Base-by-base conservation (phyloP, 331 rosid genomes). In the Stylosanthes scabra region DNA sequence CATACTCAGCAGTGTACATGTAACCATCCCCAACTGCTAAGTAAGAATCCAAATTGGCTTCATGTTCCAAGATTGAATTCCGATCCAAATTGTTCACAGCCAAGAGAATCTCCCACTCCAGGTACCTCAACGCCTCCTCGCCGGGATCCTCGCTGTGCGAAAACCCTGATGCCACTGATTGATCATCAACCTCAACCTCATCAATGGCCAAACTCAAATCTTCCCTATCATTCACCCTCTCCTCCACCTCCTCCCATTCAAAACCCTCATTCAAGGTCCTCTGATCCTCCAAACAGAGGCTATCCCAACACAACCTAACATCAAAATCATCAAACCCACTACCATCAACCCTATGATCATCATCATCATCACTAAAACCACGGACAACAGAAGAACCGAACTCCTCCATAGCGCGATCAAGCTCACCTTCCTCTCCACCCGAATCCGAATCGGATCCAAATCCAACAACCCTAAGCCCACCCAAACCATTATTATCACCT, bases 21-120 rank as follows among this genome's bases (percentile, higher is more conserved):
- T 78, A 77, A 60, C 80, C 88, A 52, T 88, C 97, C 13, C 57
- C 85, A 16, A 78, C 80, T 2, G 87, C 75, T 14, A 85, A 47
- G 51, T 68, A 82, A 16, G 78, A 69, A 80, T 78, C 88, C 2
- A 60, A 75, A 71, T 76, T 79, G 0, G 66, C 51, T 47, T 86
- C 92, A 13, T 63, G 67, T 14, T 79, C 90, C 72, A 82, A 68
- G 7, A 56, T 68, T 16, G 74, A 49, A 63, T 65, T 75, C 81
- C 87, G 72, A 59, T 81, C 89, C 42, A 83, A 79, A 80, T 86
- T 86, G 80, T 93, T 86, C 64, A 84, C 81, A 3, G 96, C 91
- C 81, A 92, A 44, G 13, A 92, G 85, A 37, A 93, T 86, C 71
- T 93, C 93, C 97, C 96, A 93, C 54, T 91, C 97, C 25, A 85